Conservation (phyloP, 768 basidiomycete genomes). For the Panaeolus cyanescens region DNA sequence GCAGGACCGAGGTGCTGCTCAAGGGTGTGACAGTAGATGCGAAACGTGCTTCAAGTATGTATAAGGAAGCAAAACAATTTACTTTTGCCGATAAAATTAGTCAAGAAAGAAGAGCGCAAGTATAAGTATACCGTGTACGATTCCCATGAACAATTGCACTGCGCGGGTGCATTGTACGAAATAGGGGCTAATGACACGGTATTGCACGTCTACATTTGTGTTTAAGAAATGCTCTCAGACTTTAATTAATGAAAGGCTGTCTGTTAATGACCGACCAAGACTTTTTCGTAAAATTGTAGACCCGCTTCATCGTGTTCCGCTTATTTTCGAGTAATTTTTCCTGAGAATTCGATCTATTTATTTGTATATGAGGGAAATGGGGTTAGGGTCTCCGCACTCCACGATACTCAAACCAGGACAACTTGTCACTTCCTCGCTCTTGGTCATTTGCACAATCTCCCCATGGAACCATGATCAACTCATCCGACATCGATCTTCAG, state of each 20-base stretch:
- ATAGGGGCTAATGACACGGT: neutral
- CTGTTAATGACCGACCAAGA: neutral
- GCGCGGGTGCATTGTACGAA: too few relatives aligned
- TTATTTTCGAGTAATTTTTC: neutral
- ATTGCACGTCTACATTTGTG: neutral
- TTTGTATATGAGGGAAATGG: neutral
- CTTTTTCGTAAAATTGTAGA: neutral
- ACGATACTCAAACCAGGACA: neutral
- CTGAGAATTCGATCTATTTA: conserved; percentile 1
- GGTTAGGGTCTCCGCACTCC: neutral
- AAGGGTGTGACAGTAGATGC: too few relatives aligned
- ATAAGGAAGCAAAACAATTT: too few relatives aligned
- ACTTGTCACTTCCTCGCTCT: neutral
- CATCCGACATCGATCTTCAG: conserved; percentile 26
- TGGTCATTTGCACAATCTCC: conserved; percentile 11
- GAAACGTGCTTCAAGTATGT: too few relatives aligned
- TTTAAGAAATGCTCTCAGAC: neutral
- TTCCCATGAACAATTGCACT: too few relatives aligned
- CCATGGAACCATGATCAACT: conserved; percentile 25
- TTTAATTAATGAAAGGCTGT: neutral
- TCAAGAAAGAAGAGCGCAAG: too few relatives aligned
- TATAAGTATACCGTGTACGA: too few relatives aligned
- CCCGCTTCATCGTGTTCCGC: neutral
- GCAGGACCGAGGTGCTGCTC: too few relatives aligned
- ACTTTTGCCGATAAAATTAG: too few relatives aligned